Evolutionary conservation across 208 protist species (phyloP), one percentile per base, ranked within the genome.

Genomic region (Novymonas esmeraldas): DNA sequence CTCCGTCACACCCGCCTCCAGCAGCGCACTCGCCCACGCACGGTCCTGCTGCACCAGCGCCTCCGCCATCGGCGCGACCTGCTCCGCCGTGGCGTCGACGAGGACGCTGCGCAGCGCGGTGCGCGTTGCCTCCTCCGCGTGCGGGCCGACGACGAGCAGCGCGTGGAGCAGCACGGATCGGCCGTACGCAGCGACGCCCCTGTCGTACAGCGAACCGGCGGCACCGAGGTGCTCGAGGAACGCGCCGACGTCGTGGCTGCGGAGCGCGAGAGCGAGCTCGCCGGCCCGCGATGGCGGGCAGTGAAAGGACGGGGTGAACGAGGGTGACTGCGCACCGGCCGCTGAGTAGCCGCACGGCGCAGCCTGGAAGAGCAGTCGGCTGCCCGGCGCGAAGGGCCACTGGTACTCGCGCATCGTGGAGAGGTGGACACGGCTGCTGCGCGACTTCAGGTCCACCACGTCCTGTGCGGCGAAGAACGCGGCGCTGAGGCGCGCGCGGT

Each of bases 301-400:
- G 36, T 59, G 70, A 44, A 75, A 38, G 0, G 61, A 61, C 48
- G 70, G 70, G 42, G 34, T 42, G 36, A n/a, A 18, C 36, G 38
- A 33, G 39, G 29, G 31, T 22, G 56, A 36, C 55, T 33, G 55
- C 36, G n/a, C n/a, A n/a, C n/a, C n/a, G 46, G 51, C 64, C 33
- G 61, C 74, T 54, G 28, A 31, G 28, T 62, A 84, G 9, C 52
- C 38, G 50, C 48, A 85, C 24, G 90, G 87, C 9, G 92, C 67
- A 9, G 84, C 81, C 70, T 95, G 90, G 62, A 93, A 90, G 49
- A 93, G 80, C 18, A 95, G 68, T 34, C 80, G 73, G 41, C 68
- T 69, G n/a, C 65, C 58, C 18, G 66, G 62, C 5, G 54, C 42
- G 9, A 77, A 79, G 2, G 71, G 70, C 34, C 60, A 36, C 46